Percentiles rank a stretch among this genome's conserved stretches.
Evolutionary conservation across 805 yeast species (phyloP).

Genomic region (Pachysolen tannophilus): DNA sequence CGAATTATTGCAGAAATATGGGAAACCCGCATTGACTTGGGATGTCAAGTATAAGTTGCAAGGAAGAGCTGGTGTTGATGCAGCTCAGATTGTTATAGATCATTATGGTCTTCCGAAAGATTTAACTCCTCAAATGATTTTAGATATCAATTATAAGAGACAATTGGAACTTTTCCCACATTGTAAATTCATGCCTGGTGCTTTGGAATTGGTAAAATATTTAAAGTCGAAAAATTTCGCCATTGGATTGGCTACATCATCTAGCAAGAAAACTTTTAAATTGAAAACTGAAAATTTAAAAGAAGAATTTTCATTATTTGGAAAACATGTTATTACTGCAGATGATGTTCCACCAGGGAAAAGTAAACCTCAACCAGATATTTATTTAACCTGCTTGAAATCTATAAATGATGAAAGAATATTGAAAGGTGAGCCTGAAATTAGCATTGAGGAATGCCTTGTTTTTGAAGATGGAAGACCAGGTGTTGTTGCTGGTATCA

Average conservation of each 20-base stretch:
- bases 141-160: constrained; percentile 38
- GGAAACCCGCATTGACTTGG: constrained; percentile 83
- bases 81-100: constrained; percentile 57
- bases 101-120: constrained; percentile 55
- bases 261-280: constrained; percentile 51
- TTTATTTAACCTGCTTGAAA: constrained; percentile 77
- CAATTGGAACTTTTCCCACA: constrained; percentile 58
- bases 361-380: constrained; percentile 93
- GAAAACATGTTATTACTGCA: constrained; percentile 68
- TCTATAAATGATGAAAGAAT: constrained; percentile 52
- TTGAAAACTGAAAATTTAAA: constrained; percentile 66
- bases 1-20: constrained; percentile 55
- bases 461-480: constrained; percentile 95
- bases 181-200: constrained; percentile 76
- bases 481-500: constrained; percentile 78
- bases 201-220: constrained; percentile 53
- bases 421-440: constrained; percentile 31
- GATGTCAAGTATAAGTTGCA: constrained; percentile 80
- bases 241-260: constrained; percentile 86
- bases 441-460: constrained; percentile 70
- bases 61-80: constrained; percentile 83
- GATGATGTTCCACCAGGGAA: constrained; percentile 84
- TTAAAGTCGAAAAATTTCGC: constrained; percentile 54
- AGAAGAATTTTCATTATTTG: constrained; percentile 57
- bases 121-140: constrained; percentile 55